phyloP scores from a whole-genome alignment of 73 alveolate species.

The Paraurostyla sp. region DNA sequence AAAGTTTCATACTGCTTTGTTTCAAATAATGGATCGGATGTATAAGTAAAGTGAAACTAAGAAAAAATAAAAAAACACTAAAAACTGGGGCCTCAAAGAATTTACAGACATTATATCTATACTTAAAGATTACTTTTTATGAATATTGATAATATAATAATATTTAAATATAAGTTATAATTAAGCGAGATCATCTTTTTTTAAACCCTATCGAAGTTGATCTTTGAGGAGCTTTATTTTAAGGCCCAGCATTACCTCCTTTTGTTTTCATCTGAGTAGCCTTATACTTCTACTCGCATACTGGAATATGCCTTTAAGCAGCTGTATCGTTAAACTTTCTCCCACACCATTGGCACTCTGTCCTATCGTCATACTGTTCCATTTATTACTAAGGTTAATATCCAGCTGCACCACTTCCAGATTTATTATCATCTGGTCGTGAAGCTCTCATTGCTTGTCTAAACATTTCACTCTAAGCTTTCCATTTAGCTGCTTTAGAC shows the following conservation, averaged over 20 bases:
- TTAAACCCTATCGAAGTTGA: conserved; percentile 24
- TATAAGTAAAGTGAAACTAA: neutral
- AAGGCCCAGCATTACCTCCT: neutral
- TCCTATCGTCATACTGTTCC: conserved; percentile 30
- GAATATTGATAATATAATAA: neutral
- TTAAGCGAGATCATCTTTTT: neutral
- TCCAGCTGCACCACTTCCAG: neutral
- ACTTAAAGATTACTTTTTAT: neutral
- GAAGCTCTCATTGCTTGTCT: conserved; percentile 84
- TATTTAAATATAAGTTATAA: neutral
- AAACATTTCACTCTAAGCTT: conserved; percentile 71
- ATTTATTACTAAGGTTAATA: neutral
- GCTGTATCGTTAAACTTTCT: conserved; percentile 85
- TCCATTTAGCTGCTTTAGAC: conserved; percentile 69
- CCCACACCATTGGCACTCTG: conserved; percentile 71
- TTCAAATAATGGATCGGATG: neutral
- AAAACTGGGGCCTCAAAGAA: conserved; percentile 14
- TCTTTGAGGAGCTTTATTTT: neutral
- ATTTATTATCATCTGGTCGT: conserved; percentile 40
- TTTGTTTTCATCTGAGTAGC: conserved; percentile 64
- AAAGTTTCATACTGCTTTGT: neutral
- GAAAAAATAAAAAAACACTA: neutral
- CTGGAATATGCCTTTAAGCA: conserved; percentile 85
- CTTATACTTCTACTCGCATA: conserved; percentile 76
- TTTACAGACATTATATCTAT: neutral